Conservation (phyloP, 2,329 filamentous ascomycete species). For the Fusarium nisikadoi region DNA sequence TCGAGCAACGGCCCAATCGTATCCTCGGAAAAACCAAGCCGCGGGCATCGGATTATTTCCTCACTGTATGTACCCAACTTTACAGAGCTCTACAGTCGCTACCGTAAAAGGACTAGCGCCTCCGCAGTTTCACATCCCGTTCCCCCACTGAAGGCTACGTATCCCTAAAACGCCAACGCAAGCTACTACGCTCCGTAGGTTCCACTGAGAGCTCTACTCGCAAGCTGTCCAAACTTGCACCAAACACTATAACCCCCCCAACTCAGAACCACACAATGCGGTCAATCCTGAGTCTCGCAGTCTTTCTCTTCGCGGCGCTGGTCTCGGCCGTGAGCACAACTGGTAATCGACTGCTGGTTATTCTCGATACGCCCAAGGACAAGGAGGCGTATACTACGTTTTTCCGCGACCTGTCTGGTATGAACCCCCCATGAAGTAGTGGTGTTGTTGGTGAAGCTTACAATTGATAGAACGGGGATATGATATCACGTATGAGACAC, state of each 20-base stretch:
- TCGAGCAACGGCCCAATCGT: conserved; percentile 41
- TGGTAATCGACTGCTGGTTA: conserved; percentile 83
- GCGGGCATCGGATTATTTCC: conserved; percentile 43
- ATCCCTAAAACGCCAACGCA: conserved; percentile 48
- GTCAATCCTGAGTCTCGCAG: conserved; percentile 76
- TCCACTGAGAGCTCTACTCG: conserved; percentile 34
- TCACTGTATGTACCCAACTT: neutral
- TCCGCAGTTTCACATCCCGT: neutral
- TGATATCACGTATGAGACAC: conserved; percentile 81
- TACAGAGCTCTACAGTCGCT: neutral
- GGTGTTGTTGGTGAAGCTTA: conserved; percentile 29
- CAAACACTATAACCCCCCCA: conserved; percentile 8
- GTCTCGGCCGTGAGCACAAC: conserved; percentile 81
- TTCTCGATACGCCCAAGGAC: conserved; percentile 84
- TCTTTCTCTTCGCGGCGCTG: conserved; percentile 72
- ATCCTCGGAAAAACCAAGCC: conserved; percentile 47
- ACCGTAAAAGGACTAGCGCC: conserved; percentile 22
- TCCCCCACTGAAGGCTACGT: conserved; percentile 50
- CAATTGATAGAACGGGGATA: conserved; percentile 78
- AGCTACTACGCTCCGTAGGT: conserved; percentile 35
- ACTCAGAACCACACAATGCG: conserved; percentile 65
- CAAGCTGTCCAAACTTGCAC: conserved; percentile 43
- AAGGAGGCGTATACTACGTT: conserved; percentile 87
- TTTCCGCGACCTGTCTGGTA: conserved; percentile 76
- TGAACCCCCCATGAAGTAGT: conserved; percentile 22